Conservation (phyloP, 2,329 filamentous ascomycete species). For the Fusarium newnesense region DNA sequence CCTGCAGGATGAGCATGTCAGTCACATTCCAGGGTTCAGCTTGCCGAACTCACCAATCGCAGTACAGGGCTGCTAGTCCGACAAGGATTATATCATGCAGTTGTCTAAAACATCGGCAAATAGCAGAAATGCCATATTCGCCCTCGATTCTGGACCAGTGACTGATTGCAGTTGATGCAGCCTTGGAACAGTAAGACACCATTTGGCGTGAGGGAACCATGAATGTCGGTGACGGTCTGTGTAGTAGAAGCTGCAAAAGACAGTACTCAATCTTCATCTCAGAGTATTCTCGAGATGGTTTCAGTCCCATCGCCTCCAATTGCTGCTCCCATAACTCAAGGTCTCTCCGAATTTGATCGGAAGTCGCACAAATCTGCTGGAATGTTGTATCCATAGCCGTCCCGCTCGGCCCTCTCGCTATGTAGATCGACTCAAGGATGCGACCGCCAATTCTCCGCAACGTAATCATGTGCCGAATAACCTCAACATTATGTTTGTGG, state of each 20-base stretch:
- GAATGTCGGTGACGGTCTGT: not conserved
- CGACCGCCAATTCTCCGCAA: not conserved
- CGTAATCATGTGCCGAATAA: not conserved
- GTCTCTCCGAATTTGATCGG: not conserved
- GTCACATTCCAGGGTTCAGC: not conserved
- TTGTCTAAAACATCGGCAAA: not conserved
- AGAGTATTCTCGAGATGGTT: not conserved
- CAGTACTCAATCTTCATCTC: conserved; percentile 12
- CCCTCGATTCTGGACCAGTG: not conserved
- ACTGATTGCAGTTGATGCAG: not conserved
- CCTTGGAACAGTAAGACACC: not conserved
- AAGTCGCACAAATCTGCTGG: not conserved
- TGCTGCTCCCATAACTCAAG: conserved; percentile 1
- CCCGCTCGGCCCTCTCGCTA: not conserved
- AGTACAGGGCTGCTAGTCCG: not conserved
- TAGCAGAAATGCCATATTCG: not conserved
- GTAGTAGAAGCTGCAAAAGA: not conserved
- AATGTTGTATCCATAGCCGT: conserved; percentile 9
- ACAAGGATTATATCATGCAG: not conserved
- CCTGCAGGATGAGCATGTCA: not conserved
- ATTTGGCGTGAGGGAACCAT: conserved; percentile 2
- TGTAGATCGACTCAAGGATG: conserved; percentile 4
- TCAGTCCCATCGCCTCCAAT: not conserved
- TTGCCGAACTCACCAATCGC: not conserved
- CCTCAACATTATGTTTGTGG: not conserved